Percentiles rank a stretch among this genome's conserved stretches.
phyloP scores from a whole-genome alignment of 768 basidiomycete genomes.

The Lactarius trivialis region DNA sequence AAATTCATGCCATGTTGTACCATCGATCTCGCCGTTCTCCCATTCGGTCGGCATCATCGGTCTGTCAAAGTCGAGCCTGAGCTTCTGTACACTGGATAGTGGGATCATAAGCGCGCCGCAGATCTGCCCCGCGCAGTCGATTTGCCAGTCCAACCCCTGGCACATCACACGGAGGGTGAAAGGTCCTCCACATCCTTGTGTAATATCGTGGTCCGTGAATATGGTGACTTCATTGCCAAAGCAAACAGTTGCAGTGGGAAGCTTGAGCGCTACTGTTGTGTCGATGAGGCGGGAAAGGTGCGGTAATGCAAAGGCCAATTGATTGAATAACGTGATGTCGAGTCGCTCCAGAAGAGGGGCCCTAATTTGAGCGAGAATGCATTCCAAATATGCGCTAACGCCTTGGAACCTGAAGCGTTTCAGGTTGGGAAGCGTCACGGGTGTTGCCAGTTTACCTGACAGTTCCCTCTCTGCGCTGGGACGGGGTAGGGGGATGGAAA shows the following conservation, averaged over 20 bases:
- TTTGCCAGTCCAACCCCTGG: no score
- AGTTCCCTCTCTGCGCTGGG: not conserved
- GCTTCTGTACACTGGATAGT: not conserved
- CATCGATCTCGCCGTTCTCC: not conserved
- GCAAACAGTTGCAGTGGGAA: not conserved
- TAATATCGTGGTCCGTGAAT: not conserved
- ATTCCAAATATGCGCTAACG: not conserved
- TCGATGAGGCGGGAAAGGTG: not conserved
- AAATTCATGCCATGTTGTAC: not conserved
- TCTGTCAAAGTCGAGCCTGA: not conserved
- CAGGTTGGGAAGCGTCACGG: not conserved
- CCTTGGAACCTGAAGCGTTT: not conserved
- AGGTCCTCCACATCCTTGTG: not conserved
- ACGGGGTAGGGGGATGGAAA: not conserved
- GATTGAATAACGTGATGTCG: not conserved
- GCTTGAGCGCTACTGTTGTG: not conserved
- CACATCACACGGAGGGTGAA: not conserved
- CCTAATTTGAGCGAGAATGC: not conserved
- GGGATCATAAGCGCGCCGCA: not conserved
- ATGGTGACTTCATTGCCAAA: not conserved
- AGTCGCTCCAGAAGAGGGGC: not conserved
- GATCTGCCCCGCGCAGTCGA: not conserved
- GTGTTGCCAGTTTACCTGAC: not conserved
- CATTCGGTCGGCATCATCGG: not conserved
- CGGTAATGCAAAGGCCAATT: not conserved